These are phyloP conservation scores for Marchantia polymorpha DNA, from an alignment of 225 moss, liverwort and hornwort species.

Conservation along the genomic window DNA sequence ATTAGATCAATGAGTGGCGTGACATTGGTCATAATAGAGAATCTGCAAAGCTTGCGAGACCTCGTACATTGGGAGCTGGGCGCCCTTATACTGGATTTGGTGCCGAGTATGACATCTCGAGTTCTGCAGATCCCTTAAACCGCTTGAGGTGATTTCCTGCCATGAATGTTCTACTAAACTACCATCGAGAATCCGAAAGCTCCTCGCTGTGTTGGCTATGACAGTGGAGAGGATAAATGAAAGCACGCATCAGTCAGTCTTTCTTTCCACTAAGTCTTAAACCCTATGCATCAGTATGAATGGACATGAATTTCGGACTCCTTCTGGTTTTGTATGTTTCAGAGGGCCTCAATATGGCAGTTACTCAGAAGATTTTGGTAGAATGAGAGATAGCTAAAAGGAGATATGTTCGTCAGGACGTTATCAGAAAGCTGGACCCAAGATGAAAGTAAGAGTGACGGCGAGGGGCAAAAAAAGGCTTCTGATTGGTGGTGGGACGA, in stretches of 20 bases:
- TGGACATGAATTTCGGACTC: neutral
- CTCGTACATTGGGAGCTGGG: constrained; percentile 64
- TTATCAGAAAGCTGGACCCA: constrained; percentile 41
- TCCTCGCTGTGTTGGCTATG: too few relatives aligned
- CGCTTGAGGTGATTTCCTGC: constrained; percentile 46
- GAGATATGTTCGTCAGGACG: constrained; percentile 37
- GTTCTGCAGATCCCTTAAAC: constrained; percentile 61
- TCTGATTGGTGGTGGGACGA: constrained; percentile 98
- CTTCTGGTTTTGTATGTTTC: neutral
- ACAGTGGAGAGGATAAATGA: too few relatives aligned
- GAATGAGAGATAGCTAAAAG: neutral
- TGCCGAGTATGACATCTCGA: constrained; percentile 65
- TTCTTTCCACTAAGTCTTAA: neutral
- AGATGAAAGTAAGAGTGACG: constrained; percentile 40
- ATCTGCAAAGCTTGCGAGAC: constrained; percentile 65
- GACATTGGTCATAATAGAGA: constrained; percentile 81
- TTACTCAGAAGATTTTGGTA: neutral
- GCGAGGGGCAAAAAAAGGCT: constrained; percentile 37
- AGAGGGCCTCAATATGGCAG: neutral
- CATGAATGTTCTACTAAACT: neutral
- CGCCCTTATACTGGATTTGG: constrained; percentile 83
- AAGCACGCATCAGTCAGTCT: too few relatives aligned
- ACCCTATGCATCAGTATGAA: neutral
- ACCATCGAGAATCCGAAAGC: neutral
- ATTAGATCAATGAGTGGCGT: constrained; percentile 80